Evolutionary conservation across 768 basidiomycete genomes (phyloP), one percentile per base, ranked within the genome.

Genomic region (Serendipita sp.): DNA sequence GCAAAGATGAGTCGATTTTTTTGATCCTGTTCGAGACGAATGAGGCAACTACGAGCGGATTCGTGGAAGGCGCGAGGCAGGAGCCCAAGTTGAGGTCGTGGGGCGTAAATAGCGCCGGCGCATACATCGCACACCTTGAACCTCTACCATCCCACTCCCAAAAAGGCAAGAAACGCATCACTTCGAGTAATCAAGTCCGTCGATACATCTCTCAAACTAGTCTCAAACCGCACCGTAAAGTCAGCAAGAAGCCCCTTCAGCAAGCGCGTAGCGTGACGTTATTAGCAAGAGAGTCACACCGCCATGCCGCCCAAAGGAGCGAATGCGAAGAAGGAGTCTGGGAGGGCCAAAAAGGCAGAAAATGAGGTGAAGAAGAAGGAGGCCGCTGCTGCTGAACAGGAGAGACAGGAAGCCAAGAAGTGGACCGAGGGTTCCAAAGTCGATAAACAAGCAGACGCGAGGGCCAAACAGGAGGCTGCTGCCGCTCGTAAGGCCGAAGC

Each of bases 271-370:
- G n/a, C n/a, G n/a, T n/a, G n/a, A n/a, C n/a, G n/a, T n/a, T n/a
- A 28, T 17, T 17, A 28, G 17, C 45, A 28, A 17, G 45, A 48
- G 20, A n/a, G n/a, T n/a, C n/a, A n/a, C n/a, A 5, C n/a, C 7
- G 17, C 7, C 7, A 93, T 94, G 93, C 74, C 93, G 53, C 92
- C 93, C 0, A 90, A 90, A 73, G 88, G 85, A 65, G 82, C 79
- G 67, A 95, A 92, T 77, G 78, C 89, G 63, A 96, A 95, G 83
- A 95, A 95, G 72, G 93, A 95, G 73, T 74, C 82, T 44, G 92
- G 93, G 3, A 74, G 88, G 61, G 86, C 92, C 0, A 93, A 90
- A 75, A 96, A 96, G 72, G 89, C 89, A 26, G 88, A 93, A 70
- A 93, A 91, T 70, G 89, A 90, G 70, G 77, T 81, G 7, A 90